These are phyloP conservation scores for Colletotrichum sp. DNA, from an alignment of 2,329 filamentous ascomycete species.

Conservation along the genomic window DNA sequence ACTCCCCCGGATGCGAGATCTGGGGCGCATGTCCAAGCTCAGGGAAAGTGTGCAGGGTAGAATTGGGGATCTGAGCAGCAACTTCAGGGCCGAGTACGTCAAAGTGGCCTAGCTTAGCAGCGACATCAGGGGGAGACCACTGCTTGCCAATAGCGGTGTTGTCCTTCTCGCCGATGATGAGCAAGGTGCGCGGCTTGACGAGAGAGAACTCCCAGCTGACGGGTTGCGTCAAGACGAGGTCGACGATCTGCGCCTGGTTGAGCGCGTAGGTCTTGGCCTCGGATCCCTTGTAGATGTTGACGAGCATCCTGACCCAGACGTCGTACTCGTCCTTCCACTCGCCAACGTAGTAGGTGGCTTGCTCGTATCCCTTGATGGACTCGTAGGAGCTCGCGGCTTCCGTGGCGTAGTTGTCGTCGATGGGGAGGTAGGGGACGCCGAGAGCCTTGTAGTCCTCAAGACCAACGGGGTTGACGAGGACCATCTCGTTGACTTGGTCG, in stretches of 20 bases:
- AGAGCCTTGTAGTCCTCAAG: constrained; percentile 58
- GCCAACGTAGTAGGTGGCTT: constrained; percentile 52
- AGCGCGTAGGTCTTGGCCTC: constrained; percentile 46
- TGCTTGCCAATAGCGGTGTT: constrained; percentile 60
- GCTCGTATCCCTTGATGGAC: constrained; percentile 51
- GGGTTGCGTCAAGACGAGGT: constrained; percentile 59
- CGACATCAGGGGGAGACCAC: constrained; percentile 51
- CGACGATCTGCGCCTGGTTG: constrained; percentile 56
- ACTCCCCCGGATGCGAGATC: constrained; percentile 52
- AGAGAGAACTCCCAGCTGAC: constrained; percentile 54
- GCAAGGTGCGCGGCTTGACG: constrained; percentile 48
- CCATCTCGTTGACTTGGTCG: constrained; percentile 42
- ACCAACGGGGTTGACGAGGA: constrained; percentile 57
- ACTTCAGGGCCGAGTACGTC: constrained; percentile 52
- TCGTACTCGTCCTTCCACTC: constrained; percentile 56
- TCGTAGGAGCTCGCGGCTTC: constrained; percentile 47
- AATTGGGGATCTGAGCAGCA: constrained; percentile 46
- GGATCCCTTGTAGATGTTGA: constrained; percentile 53
- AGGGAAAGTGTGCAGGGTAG: constrained; percentile 50
- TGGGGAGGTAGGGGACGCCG: constrained; percentile 50
- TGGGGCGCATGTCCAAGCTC: constrained; percentile 58
- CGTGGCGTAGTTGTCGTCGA: constrained; percentile 41
- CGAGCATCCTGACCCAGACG: constrained; percentile 60
- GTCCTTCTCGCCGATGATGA: constrained; percentile 57
- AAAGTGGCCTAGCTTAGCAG: constrained; percentile 52